Evolutionary conservation across 1,284 basidiomycete genomes (phyloP), one percentile per base, ranked within the genome.

Genomic region (Paramarasmius palmivorus): DNA sequence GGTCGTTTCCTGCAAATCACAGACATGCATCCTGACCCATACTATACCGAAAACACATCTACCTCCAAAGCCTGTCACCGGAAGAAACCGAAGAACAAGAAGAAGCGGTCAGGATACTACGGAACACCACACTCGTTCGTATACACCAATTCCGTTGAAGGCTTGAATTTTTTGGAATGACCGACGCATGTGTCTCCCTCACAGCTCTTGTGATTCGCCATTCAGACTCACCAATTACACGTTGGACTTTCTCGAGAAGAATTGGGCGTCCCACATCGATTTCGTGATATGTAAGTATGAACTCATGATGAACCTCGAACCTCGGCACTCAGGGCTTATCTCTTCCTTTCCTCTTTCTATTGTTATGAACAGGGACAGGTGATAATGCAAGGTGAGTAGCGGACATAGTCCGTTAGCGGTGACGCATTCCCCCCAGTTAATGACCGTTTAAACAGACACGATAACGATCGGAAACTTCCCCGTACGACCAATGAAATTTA

Each of bases 181-280:
- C 37, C 36, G 26, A 50, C 58, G 34, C 54, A 45, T 54, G 38
- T 50, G 39, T 32, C 37, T 41, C 4, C 14, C 39, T 34, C 61
- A n/a, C 65, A 95, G 91, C 40, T 86, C 90, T 50, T 98, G 95
- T 66, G 95, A 98, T 70, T 83, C 93, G 14, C 93, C 94, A 0
- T 73, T 90, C 41, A 72, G 76, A 4, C 79, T 97, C 7, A 85
- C 91, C 44, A 90, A 95, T 67, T 78, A 83, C 41, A 93, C 93
- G 2, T 78, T 98, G 48, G 85, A 92, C 57, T 94, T 83, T 77
- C 68, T 96, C 54, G 84, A 87, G 53, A 77, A 86, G 63, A 81
- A 93, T 62, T 94, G 92, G 91, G 79, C 84, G 45, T 76, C 83
- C 57, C 86, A 92, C 62, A 81, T 98, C 42, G 95, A 98, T 69